These are phyloP conservation scores for Haematococcus sp. DNA, from an alignment of 139 green algal species.

Conservation along the genomic window DNA sequence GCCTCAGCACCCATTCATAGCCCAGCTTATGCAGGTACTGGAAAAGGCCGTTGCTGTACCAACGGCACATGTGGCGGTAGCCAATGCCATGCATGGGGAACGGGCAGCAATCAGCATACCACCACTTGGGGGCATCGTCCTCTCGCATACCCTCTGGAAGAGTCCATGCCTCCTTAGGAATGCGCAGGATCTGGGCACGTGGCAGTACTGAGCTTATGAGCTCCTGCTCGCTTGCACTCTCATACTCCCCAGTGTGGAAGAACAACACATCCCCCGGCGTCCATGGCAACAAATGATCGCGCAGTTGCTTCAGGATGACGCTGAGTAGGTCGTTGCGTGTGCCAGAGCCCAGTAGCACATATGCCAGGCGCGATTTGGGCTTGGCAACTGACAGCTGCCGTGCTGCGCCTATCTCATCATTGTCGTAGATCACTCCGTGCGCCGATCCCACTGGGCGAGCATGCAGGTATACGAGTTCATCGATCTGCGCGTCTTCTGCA, in stretches of 20 bases:
- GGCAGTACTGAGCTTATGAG: not conserved
- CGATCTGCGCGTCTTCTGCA: too few species aligned
- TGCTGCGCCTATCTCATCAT: too few species aligned
- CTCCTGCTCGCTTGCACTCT: not conserved
- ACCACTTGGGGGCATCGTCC: conserved; percentile 1
- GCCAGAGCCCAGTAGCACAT: conserved; percentile 11
- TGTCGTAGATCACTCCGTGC: too few species aligned
- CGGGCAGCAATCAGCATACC: conserved; percentile 6
- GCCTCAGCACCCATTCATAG: conserved; percentile 11
- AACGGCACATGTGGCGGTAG: conserved; percentile 17
- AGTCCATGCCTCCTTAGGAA: not conserved
- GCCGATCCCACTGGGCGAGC: too few species aligned
- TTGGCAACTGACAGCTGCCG: too few species aligned
- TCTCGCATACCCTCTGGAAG: not conserved
- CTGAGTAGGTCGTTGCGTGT: conserved; percentile 6
- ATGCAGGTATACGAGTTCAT: too few species aligned
- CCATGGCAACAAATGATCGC: not conserved
- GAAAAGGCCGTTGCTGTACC: conserved; percentile 15
- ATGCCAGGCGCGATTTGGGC: not conserved
- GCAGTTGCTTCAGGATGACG: conserved; percentile 2
- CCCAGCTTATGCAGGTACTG: not conserved
- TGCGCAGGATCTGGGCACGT: not conserved
- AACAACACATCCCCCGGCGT: conserved; percentile 11
- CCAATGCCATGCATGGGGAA: not conserved
- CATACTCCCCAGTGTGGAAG: conserved; percentile 10